Evolutionary conservation across 257 asterid genomes (phyloP).

Genomic region (Penstemon newberryi): DNA sequence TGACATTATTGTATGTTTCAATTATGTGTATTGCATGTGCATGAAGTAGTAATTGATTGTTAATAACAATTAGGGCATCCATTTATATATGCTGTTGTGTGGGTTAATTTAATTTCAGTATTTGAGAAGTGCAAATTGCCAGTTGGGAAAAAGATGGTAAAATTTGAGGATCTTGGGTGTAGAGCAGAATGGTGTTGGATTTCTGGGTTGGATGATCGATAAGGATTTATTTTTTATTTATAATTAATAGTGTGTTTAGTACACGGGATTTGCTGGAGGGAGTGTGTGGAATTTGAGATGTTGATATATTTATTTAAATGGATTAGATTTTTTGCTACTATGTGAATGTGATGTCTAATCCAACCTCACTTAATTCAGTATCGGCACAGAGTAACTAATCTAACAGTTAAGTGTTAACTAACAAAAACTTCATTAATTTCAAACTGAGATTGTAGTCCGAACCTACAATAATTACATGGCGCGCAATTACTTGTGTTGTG

Average conservation of each 20-base stretch:
- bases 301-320: not conserved
- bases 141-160: constrained; percentile 39
- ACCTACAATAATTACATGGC: too few species aligned
- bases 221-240: constrained; percentile 1
- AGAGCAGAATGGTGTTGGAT: constrained; percentile 52
- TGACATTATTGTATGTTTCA: constrained; percentile 34
- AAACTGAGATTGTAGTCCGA: too few species aligned
- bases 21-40: constrained; percentile 1
- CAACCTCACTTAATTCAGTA: not conserved
- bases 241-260: not conserved
- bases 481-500: too few species aligned
- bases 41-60: constrained; percentile 6
- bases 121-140: constrained; percentile 41
- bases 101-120: not conserved
- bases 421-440: too few species aligned
- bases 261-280: not conserved
- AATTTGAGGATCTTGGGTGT: constrained; percentile 54
- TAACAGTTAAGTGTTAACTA: too few species aligned
- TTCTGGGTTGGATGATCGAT: constrained; percentile 56
- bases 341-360: not conserved
- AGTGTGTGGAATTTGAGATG: not conserved
- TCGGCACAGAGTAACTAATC: too few species aligned
- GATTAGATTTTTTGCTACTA: not conserved
- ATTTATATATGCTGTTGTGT: constrained; percentile 39
- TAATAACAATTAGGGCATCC: constrained; percentile 39